A percentile compares a stretch with the other conserved stretches of the same genome.
Conservation (phyloP, 768 basidiomycete species). For the Xerocomus spinulosus region DNA sequence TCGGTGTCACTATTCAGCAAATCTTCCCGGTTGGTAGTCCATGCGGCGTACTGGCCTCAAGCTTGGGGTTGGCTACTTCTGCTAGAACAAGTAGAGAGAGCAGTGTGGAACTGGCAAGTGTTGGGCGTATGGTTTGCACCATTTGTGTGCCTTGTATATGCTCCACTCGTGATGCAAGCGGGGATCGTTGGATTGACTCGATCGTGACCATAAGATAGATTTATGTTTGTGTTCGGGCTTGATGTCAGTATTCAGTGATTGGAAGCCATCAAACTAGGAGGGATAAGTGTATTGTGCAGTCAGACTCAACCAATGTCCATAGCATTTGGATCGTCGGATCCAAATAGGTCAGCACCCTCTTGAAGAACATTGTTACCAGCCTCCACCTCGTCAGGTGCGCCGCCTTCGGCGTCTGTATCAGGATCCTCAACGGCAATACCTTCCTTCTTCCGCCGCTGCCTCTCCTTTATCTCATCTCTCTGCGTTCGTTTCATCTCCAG, state of each 20-base stretch:
- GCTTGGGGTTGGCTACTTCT: slow-evolving; percentile 57
- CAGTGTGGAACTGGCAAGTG: slow-evolving; percentile 75
- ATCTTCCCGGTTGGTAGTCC: slow-evolving; percentile 9
- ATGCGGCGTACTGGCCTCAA: slow-evolving; percentile 41
- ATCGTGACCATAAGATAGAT: slow-evolving; percentile 6
- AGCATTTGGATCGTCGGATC: slow-evolving; percentile 40
- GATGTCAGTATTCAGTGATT: neutral
- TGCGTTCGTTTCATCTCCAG: slow-evolving; percentile 80
- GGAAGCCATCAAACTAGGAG: neutral
- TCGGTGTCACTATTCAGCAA: slow-evolving; percentile 25
- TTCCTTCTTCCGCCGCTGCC: slow-evolving; percentile 66
- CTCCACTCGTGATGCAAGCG: slow-evolving; percentile 69
- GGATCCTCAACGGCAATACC: slow-evolving; percentile 44
- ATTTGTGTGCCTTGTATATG: slow-evolving; percentile 74
- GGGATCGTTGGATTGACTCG: slow-evolving; percentile 46
- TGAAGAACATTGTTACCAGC: slow-evolving; percentile 20
- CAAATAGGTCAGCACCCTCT: slow-evolving; percentile 39
- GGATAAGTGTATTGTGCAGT: neutral
- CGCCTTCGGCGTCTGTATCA: slow-evolving; percentile 38
- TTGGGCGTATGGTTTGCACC: slow-evolving; percentile 81
- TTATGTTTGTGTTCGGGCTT: neutral
- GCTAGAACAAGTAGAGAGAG: slow-evolving; percentile 42
- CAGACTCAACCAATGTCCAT: slow-evolving; percentile 30
- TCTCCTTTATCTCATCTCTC: slow-evolving; percentile 74
- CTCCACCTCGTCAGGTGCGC: slow-evolving; percentile 35